Conservation (phyloP, 176 grass and related monocot species). For the Juncus effusus region DNA sequence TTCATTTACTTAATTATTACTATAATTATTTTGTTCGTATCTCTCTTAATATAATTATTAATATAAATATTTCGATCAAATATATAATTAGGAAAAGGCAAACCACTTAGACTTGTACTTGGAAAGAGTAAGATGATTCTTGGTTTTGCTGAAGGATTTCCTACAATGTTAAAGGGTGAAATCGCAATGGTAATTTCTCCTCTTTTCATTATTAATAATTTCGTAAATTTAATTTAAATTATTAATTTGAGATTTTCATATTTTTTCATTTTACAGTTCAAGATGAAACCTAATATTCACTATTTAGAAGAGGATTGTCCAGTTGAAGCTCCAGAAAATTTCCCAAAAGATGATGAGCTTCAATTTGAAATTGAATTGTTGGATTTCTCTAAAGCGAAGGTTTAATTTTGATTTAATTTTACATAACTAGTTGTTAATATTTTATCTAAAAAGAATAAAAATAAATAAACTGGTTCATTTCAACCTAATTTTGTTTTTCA, state of each 20-base stretch:
- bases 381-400: conserved; percentile 93
- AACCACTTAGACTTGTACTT: conserved; percentile 71
- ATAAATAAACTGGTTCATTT: conserved; percentile 16
- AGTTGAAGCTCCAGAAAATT: conserved; percentile 64
- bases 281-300: conserved; percentile 96
- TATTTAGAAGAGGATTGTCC: conserved; percentile 87
- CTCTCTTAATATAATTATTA: not conserved
- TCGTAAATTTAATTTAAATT: not conserved
- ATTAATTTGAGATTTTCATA: not conserved
- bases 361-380: conserved; percentile 95
- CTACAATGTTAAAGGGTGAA: conserved; percentile 84
- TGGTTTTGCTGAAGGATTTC: conserved; percentile 85
- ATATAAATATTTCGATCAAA: conserved; percentile 31
- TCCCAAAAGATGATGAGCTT: conserved; percentile 86
- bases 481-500: conserved; percentile 32
- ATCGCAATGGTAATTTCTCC: conserved; percentile 64
- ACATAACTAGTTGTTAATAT: conserved; percentile 21
- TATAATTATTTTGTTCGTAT: not conserved
- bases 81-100: conserved; percentile 71
- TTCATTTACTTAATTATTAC: not conserved
- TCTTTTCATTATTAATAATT: conserved; percentile 1
- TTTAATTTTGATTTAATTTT: not conserved
- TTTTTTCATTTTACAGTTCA: conserved; percentile 61
- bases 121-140: conserved; percentile 98
- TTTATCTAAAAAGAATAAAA: conserved; percentile 4